Percentiles rank a stretch among this genome's conserved stretches.
These are phyloP conservation scores for Venturia oleaginea DNA, from an alignment of 2,329 filamentous ascomycete species.

Conservation along the genomic window DNA sequence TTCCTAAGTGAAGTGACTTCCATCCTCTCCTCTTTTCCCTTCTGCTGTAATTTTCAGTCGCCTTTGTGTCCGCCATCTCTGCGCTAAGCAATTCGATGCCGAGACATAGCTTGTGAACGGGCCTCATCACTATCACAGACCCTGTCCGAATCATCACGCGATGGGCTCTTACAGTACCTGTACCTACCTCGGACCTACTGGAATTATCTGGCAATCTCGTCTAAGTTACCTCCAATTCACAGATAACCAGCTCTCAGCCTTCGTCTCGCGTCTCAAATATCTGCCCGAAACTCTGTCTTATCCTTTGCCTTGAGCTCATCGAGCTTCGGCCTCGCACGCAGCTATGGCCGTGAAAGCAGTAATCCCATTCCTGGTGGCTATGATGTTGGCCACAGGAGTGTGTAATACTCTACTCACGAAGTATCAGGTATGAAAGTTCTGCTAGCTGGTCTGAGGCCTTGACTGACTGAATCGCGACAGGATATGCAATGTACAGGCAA, in stretches of 20 bases:
- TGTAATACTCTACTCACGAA: slow-evolving; percentile 97
- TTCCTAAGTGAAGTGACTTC: neutral
- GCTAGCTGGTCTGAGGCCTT: slow-evolving; percentile 13
- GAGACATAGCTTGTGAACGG: neutral
- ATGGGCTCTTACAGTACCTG: neutral
- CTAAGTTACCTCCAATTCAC: neutral
- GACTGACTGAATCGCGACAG: slow-evolving; percentile 33
- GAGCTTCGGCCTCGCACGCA: neutral
- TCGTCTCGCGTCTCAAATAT: too few species aligned
- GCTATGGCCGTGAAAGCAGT: slow-evolving; percentile 61
- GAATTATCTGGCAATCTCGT: neutral
- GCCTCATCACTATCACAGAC: neutral
- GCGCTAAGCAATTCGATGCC: neutral
- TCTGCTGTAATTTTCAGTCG: neutral
- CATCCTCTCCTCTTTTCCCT: too few species aligned
- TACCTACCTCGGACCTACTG: neutral
- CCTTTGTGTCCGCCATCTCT: neutral
- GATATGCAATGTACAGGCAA: slow-evolving; percentile 96
- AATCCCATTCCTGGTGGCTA: slow-evolving; percentile 77
- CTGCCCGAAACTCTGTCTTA: neutral
- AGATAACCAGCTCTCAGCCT: neutral
- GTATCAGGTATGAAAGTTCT: slow-evolving; percentile 60
- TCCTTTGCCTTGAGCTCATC: neutral
- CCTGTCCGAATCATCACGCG: neutral
- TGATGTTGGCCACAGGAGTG: slow-evolving; percentile 94